These are phyloP conservation scores for Dichomitus squalens DNA, from an alignment of 1,284 basidiomycete species.

Conservation along the genomic window DNA sequence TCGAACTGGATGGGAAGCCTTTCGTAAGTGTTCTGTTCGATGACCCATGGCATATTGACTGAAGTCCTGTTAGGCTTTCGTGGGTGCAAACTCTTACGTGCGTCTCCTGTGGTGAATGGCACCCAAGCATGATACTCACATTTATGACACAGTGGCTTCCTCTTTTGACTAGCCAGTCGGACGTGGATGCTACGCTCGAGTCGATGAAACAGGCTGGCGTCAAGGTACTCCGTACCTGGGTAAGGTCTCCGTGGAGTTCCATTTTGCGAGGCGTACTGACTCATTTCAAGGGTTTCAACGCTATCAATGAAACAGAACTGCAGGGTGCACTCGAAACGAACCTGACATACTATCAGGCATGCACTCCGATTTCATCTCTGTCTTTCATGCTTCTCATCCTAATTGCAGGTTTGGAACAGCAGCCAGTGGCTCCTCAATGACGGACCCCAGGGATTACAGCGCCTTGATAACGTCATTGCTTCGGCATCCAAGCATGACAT, in stretches of 20 bases:
- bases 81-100: conserved; percentile 45
- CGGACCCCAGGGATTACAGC: conserved; percentile 66
- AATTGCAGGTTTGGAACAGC: conserved; percentile 48
- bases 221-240: conserved; percentile 69
- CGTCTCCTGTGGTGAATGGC: conserved; percentile 4
- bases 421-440: conserved; percentile 54
- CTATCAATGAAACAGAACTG: conserved; percentile 61
- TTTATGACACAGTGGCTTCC: conserved; percentile 52
- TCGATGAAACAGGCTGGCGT: conserved; percentile 59
- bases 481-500: conserved; percentile 62
- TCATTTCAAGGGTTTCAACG: conserved; percentile 45
- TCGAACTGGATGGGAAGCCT: conserved; percentile 49
- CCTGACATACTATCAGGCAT: conserved; percentile 50
- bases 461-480: conserved; percentile 63
- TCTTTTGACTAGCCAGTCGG: conserved; percentile 53
- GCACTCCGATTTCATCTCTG: not conserved
- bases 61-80: conserved; percentile 34
- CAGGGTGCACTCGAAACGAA: conserved; percentile 51
- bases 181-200: conserved; percentile 58
- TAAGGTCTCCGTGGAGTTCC: conserved; percentile 35
- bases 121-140: not conserved
- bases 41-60: not conserved
- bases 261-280: not conserved
- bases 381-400: not conserved
- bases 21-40: conserved; percentile 38